Conservation (phyloP, 2,329 filamentous ascomycete species). For the Nemania abortiva region DNA sequence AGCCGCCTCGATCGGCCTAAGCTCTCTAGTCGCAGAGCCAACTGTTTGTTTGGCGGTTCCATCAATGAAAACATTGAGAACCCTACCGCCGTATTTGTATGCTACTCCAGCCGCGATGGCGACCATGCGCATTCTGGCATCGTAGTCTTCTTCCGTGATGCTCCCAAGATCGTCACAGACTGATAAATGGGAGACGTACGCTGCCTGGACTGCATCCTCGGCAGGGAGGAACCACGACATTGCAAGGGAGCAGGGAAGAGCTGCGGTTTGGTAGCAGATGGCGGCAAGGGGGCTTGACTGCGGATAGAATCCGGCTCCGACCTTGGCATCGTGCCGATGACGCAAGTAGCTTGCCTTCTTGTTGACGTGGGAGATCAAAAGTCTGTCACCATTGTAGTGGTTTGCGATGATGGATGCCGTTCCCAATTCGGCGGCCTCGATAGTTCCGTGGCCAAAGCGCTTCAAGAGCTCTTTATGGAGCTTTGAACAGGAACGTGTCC, state of each 20-base stretch:
- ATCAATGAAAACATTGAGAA: slow-evolving; percentile 30
- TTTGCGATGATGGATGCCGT: slow-evolving; percentile 27
- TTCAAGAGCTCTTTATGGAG: slow-evolving; percentile 33
- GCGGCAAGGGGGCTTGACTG: slow-evolving; percentile 33
- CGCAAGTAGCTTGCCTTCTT: slow-evolving; percentile 39
- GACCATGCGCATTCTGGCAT: slow-evolving; percentile 36
- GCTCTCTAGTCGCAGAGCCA: slow-evolving; percentile 9
- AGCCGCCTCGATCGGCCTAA: slow-evolving; percentile 26
- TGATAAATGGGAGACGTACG: slow-evolving; percentile 33
- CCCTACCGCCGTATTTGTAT: slow-evolving; percentile 28
- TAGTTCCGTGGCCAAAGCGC: slow-evolving; percentile 32
- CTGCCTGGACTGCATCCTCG: slow-evolving; percentile 30
- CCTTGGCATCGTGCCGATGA: slow-evolving; percentile 25
- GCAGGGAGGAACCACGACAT: slow-evolving; percentile 34
- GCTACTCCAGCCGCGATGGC: slow-evolving; percentile 31
- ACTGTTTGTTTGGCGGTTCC: slow-evolving; percentile 34
- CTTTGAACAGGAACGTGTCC: slow-evolving; percentile 34
- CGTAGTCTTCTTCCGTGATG: slow-evolving; percentile 32
- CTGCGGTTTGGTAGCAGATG: slow-evolving; percentile 32
- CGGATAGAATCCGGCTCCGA: slow-evolving; percentile 35
- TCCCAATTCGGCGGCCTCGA: slow-evolving; percentile 22
- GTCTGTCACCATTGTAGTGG: slow-evolving; percentile 29
- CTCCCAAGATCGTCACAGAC: slow-evolving; percentile 36
- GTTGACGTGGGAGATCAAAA: slow-evolving; percentile 34
- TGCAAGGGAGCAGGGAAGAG: slow-evolving; percentile 28